Evolutionary conservation across 192 early-diverging fungal species (phyloP).

Genomic region (Neocallimastix lanati): DNA sequence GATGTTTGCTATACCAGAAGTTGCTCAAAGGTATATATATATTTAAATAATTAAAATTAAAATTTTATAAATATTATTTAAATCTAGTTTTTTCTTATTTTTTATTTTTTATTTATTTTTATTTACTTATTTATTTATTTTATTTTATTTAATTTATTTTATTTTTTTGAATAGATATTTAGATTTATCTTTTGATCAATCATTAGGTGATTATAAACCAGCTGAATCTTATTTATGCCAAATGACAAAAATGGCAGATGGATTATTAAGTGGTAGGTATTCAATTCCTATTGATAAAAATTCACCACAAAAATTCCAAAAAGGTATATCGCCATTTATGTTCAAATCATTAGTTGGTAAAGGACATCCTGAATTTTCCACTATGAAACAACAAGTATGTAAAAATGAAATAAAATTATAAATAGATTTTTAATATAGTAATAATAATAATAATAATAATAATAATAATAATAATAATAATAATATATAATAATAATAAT

Average conservation of each 20-base stretch:
- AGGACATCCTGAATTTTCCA: constrained; percentile 83
- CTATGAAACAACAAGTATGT: constrained; percentile 94
- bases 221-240: constrained; percentile 78
- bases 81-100: no score
- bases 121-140: no score
- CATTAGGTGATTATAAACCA: constrained; percentile 21
- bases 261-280: constrained; percentile 75
- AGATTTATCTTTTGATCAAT: constrained; percentile 23
- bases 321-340: constrained; percentile 75
- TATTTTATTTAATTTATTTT: no score
- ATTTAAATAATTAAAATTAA: no score
- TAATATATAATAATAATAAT: no score
- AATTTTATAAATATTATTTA: no score
- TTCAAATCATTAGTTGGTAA: constrained; percentile 76
- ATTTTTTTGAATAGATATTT: constrained; percentile 8
- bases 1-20: constrained; percentile 57
- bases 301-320: constrained; percentile 29
- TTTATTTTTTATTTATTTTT: no score
- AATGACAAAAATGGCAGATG: constrained; percentile 76
- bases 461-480: no score
- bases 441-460: not conserved
- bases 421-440: no score
- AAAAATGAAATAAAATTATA: no score
- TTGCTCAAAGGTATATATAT: constrained; percentile 63
- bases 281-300: constrained; percentile 22